Evolutionary conservation across 2,329 filamentous ascomycete species (phyloP), one percentile per base, ranked within the genome.

Genomic region (Cladobotryum mycophilum): DNA sequence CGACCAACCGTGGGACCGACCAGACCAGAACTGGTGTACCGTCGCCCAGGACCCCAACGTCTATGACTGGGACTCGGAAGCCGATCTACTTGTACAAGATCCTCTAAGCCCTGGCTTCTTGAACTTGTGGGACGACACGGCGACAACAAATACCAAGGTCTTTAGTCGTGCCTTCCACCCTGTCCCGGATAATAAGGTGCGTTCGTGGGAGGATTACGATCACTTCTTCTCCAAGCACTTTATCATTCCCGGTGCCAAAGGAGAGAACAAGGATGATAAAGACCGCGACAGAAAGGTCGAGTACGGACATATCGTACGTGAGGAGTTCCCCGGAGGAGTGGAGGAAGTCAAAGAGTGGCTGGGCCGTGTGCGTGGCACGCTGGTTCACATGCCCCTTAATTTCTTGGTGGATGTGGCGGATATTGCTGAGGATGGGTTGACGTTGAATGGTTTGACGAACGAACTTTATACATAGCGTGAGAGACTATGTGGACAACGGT

Each of bases 301-400:
- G 62, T 92, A 90, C 70, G 92, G 91, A 0, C 92, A 96, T 70
- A 88, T 95, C 2, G 87, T 96, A 42, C 82, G 81, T 61, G 85
- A 88, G 47, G 82, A 92, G 62, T 88, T 95, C 67, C 75, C 79
- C 0, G 80, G 85, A 56, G 88, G 91, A 7, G 82, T 85, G 41
- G 72, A 72, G n/a, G 84, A 88, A 65, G 75, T 90, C 53, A 90
- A 89, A 71, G 80, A 85, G 46, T 78, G 82, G 70, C 70, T 91
- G 49, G 75, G 76, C 49, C 76, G 80, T 48, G 74, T 91, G 37
- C 78, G 82, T 53, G 87, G 87, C 2, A 87, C 79, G 8, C 69
- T 90, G 42, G 86, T 96, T 7, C 88, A 96, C 74, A 96, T 96
- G 91, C 89, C 90, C 25, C 73, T 96, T 59, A 75, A 89, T 57